Percentiles rank a stretch among this genome's conserved stretches.
phyloP scores from a whole-genome alignment of 257 asterid species.

The Lantana camara region DNA sequence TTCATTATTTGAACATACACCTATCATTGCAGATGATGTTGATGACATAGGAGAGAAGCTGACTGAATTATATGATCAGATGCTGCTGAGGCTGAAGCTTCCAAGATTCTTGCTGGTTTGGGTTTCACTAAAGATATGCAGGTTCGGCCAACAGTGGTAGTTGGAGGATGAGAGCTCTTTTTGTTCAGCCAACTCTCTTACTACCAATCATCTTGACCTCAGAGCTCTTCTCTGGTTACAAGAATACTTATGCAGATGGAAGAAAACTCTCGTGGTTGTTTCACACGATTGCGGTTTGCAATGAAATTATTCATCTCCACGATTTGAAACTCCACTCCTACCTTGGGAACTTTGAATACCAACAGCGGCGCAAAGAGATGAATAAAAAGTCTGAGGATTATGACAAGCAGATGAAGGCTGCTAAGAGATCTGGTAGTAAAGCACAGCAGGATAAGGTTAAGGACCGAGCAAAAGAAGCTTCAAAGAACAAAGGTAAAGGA shows the following conservation, averaged over 20 bases:
- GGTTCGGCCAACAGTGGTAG: conserved; percentile 63
- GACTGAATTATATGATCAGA: conserved; percentile 58
- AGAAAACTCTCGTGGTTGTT: conserved; percentile 66
- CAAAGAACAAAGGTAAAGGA: conserved; percentile 45
- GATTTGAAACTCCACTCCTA: conserved; percentile 54
- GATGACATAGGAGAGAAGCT: conserved; percentile 52
- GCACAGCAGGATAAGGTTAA: conserved; percentile 59
- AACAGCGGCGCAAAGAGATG: conserved; percentile 57
- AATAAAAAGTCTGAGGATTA: conserved; percentile 51
- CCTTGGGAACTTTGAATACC: conserved; percentile 56
- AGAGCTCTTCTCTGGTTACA: conserved; percentile 67
- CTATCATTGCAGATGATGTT: too few species aligned
- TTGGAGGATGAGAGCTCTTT: conserved; percentile 73
- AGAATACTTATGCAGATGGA: conserved; percentile 63
- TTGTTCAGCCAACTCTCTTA: conserved; percentile 61
- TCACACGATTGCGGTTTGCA: conserved; percentile 64
- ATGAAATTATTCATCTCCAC: conserved; percentile 56
- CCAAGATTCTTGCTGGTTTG: conserved; percentile 65
- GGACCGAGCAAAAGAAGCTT: conserved; percentile 54
- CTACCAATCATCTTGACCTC: conserved; percentile 67
- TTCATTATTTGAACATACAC: too few species aligned
- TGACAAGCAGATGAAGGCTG: conserved; percentile 53
- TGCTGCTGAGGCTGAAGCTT: conserved; percentile 71
- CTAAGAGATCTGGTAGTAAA: conserved; percentile 55
- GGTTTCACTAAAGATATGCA: conserved; percentile 67